These are phyloP conservation scores for Neofusicoccum sp. DNA, from an alignment of 2,329 filamentous ascomycete species.

Conservation along the genomic window DNA sequence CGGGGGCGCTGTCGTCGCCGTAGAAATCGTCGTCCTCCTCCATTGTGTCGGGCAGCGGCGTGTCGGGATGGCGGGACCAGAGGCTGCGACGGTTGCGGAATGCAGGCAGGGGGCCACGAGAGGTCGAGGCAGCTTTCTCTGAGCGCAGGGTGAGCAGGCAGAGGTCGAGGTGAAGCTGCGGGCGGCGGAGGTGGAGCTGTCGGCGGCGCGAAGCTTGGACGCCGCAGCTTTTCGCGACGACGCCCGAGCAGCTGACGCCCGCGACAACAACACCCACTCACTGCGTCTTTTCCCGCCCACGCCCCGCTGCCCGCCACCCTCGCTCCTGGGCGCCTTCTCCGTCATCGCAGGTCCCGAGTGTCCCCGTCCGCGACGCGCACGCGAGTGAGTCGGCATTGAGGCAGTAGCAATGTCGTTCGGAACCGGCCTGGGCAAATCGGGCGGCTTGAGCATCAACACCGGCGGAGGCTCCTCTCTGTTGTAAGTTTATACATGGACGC, in stretches of 20 bases:
- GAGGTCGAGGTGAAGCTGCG: not conserved
- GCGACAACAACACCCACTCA: conserved; percentile 9
- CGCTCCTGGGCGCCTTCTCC: not conserved
- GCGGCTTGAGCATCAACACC: conserved; percentile 56
- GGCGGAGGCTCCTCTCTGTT: conserved; percentile 28
- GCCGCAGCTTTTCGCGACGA: conserved; percentile 19
- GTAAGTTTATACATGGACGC: not conserved
- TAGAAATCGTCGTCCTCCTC: conserved; percentile 55
- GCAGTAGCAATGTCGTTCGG: conserved; percentile 27
- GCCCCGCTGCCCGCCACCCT: not conserved
- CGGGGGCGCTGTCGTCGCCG: conserved; percentile 27
- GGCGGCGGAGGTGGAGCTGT: conserved; percentile 14
- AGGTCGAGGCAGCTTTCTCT: not conserved
- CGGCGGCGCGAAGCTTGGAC: conserved; percentile 17
- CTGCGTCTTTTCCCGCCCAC: not conserved
- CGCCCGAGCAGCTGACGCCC: conserved; percentile 13
- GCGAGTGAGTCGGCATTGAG: too few relatives aligned
- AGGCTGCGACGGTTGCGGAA: not conserved
- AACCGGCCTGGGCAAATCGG: conserved; percentile 46
- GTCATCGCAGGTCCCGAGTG: not conserved
- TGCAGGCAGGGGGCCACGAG: not conserved
- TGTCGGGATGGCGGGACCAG: not conserved
- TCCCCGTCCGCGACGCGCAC: not conserved
- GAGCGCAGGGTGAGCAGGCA: not conserved
- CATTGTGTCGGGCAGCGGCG: conserved; percentile 32